Base-by-base conservation (phyloP, 768 basidiomycete genomes). In the Lactarius indigo region DNA sequence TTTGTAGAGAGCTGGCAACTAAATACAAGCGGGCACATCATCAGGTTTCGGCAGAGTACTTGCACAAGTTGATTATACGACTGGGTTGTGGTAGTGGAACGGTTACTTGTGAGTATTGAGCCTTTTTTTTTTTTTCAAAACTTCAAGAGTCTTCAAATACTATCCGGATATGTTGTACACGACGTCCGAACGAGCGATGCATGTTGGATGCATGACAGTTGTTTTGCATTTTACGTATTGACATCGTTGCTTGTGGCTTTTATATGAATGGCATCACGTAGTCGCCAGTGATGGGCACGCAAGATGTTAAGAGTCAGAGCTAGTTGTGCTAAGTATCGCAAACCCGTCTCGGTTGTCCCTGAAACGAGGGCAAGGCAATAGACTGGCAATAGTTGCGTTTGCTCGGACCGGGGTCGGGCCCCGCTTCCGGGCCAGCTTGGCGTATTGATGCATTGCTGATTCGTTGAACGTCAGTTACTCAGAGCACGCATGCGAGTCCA, bases 1-100 rank as follows among this genome's bases (percentile, higher is more conserved):
- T 47, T 26, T 47, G 61, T 66, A 66, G 56, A 63, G 57, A 44
- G 20, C n/a, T 54, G 41, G 52, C 35, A 33, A 18, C 58, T 30
- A 30, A 59, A 59, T 68, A 55, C 52, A 56, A 60, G 52, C 5
- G 39, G 50, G 39, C 41, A 37, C 17, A 15, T 44, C 35, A 47
- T 54, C 50, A 10, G 56, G 41, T 37, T 44, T 26, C 39, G 23
- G 8, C 57, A 17, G n/a, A 35, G 31, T 30, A 23, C n/a, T 41
- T 44, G 20, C 13, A 41, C 47, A 13, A 44, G 54, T n/a, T 37
- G 50, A 64, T 17, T 33, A 59, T 41, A n/a, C 55, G 9, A 35
- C 20, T 13, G 31, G 13, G 10, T 35, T 7, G 6, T 30, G n/a
- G n/a, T 37, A 18, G n/a, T 10, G 17, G n/a, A 31, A 58, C n/a